These are phyloP conservation scores for Termitomyces sp. DNA, from an alignment of 768 basidiomycete genomes.

Conservation along the genomic window DNA sequence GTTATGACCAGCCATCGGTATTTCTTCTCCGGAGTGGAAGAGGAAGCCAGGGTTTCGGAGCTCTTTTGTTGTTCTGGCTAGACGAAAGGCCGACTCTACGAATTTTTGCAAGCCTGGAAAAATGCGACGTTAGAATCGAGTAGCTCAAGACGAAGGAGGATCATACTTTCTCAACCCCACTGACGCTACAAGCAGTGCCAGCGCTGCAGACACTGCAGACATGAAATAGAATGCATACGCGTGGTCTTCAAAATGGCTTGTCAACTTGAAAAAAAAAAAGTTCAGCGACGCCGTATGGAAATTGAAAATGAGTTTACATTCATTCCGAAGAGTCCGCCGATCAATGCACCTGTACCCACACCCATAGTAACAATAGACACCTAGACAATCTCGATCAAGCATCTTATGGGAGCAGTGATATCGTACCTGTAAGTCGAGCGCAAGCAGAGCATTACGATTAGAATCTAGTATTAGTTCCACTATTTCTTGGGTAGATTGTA, in stretches of 20 bases:
- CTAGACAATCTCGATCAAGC: constrained; percentile 30
- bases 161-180: constrained; percentile 62
- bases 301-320: constrained; percentile 57
- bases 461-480: constrained; percentile 95
- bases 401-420: neutral
- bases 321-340: constrained; percentile 95
- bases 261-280: constrained; percentile 45
- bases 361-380: constrained; percentile 96
- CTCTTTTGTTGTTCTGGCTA: constrained; percentile 25
- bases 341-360: constrained; percentile 82
- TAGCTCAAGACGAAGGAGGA: constrained; percentile 8
- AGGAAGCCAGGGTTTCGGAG: constrained; percentile 39
- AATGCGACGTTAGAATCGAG: constrained; percentile 3
- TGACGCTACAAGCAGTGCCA: constrained; percentile 62
- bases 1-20: constrained; percentile 40
- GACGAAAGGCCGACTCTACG: constrained; percentile 45
- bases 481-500: constrained; percentile 97
- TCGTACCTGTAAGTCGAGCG: constrained; percentile 82
- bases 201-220: constrained; percentile 52
- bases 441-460: constrained; percentile 89
- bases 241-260: constrained; percentile 68
- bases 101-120: constrained; percentile 38
- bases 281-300: constrained; percentile 11
- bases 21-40: constrained; percentile 42
- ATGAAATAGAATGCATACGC: constrained; percentile 73